Percentiles rank a stretch among this genome's conserved stretches.
Conservation (phyloP, 164 flowering plant genomes). For the Cinnamomum chago region DNA sequence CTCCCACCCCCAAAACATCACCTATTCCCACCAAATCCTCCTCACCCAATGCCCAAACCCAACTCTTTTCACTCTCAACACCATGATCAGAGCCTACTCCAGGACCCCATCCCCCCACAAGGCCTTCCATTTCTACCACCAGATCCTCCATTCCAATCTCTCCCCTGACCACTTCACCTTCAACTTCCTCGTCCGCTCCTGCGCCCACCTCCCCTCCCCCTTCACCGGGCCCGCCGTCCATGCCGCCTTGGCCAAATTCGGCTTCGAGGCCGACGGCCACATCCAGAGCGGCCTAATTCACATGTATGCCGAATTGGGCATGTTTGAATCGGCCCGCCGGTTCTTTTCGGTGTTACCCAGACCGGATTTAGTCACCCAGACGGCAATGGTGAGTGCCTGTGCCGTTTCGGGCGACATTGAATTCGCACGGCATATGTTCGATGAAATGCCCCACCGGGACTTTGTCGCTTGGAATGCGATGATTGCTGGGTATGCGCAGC, state of each 20-base stretch:
- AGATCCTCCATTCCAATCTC: slow-evolving; percentile 22
- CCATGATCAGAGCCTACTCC: slow-evolving; percentile 52
- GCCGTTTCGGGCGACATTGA: slow-evolving; percentile 36
- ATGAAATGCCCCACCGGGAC: slow-evolving; percentile 48
- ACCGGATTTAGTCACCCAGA: slow-evolving; percentile 49
- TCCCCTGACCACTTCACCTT: slow-evolving; percentile 53
- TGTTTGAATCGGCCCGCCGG: slow-evolving; percentile 17
- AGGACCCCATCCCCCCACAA: slow-evolving; percentile 34
- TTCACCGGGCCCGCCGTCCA: slow-evolving; percentile 30
- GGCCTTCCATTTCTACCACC: slow-evolving; percentile 33
- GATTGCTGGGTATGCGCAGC: slow-evolving; percentile 46
- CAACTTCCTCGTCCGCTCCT: slow-evolving; percentile 43
- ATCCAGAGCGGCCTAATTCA: slow-evolving; percentile 47
- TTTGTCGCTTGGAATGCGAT: slow-evolving; percentile 50
- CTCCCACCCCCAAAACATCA: slow-evolving; percentile 27
- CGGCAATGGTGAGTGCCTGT: slow-evolving; percentile 45
- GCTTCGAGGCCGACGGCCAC: slow-evolving; percentile 44
- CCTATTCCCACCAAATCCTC: slow-evolving; percentile 35
- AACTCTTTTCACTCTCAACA: slow-evolving; percentile 37
- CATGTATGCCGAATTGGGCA: slow-evolving; percentile 46
- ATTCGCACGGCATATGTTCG: slow-evolving; percentile 43
- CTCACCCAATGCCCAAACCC: slow-evolving; percentile 22
- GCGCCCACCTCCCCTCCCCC: slow-evolving; percentile 27
- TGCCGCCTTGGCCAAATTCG: slow-evolving; percentile 25
- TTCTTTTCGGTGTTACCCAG: slow-evolving; percentile 22